Base-by-base conservation (phyloP, 1,284 basidiomycete species). In the Ustilago bromivora region DNA sequence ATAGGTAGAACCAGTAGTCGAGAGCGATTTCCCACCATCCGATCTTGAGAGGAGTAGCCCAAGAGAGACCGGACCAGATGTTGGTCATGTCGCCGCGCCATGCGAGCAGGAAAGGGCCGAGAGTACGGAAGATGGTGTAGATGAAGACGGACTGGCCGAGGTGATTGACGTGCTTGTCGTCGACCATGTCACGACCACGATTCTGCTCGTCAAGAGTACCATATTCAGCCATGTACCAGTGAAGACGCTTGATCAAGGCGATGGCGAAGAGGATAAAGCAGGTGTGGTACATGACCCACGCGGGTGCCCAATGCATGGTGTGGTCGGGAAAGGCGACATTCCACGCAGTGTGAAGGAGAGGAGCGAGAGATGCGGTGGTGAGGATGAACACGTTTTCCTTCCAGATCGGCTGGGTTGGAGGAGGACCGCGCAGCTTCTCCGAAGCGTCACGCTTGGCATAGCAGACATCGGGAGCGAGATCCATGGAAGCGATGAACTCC, bases 151-250 rank as follows among this genome's bases (percentile, higher is more conserved):
- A 78, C 28, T 82, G 78, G 15, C 82, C 82, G 49, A 83, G 74
- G 62, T 82, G 82, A 73, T 83, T 83, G 68, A 81, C 82, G 70
- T 83, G 82, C 58, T 72, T 69, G 75, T 83, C 82, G 62, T 83
- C 82, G 55, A 83, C 81, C 54, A 83, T 75, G 63, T 83, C 82
- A 46, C 82, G 80, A 19, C 82, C 82, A n/a, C 82, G 75, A 62
- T 83, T 83, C 63, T 82, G 78, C 66, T 83, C 82, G 70, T 83
- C 82, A 23, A 83, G 80, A 3, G 64, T 66, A 12, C 82, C 82
- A 61, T 81, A 83, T 6, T 66, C 19, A 10, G 59, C 76, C 82
- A 83, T 83, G 64, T 76, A 82, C 17, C 40, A 10, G 57, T 83
- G 82, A 10, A 83, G 67, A 31, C 82, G 75, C 31, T 57, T 61